Base-by-base conservation (phyloP, 2,329 filamentous ascomycete genomes). In the Fusarium cicatricum region DNA sequence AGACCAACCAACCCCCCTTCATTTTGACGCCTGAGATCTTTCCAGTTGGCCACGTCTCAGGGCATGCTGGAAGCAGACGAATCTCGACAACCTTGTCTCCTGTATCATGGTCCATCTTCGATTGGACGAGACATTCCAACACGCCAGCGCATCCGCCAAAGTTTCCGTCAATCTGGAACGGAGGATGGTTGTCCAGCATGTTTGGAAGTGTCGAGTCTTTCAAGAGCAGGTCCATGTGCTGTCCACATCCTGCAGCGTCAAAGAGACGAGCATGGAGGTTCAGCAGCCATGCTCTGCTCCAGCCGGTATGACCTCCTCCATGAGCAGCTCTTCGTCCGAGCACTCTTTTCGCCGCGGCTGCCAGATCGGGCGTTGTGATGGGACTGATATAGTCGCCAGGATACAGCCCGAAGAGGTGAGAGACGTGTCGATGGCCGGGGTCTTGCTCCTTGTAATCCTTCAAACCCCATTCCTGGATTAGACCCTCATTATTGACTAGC, bases 251-350 rank as follows among this genome's bases (percentile, higher is more conserved):
- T 11, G 37, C 16, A 1, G 53, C 41, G 12, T 70, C 62, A 5
- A 53, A 39, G 1, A 83, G 67, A 1, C 82, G 75, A 11, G 80
- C 80, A 45, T 79, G 78, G 33, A 82, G 69, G 34, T 77, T 80
- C n/a, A 82, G 70, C 0, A 79, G 66, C 80, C 80, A 84, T 5
- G 79, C 79, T 14, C 78, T 73, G 4, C 78, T 80, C 81, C 81
- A 84, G 0, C 81, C 81, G 0, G 80, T 84, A 45, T 80, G 76
- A 0, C 79, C 81, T 5, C 78, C 77, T 3, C 73, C 74, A 12
- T 74, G 64, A 0, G 67, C 68, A 0, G 69, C 67, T 19, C 74
- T 55, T 7, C 70, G 58, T 0, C 69, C 60, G 1, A 77, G 62
- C 0, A 72, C 71, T 6, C 57, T 65, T 14, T 52, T 63, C 1